Percentiles rank a stretch among this genome's conserved stretches.
Conservation (phyloP, 169 alveolate genomes). For the Plasmodium vivax region DNA sequence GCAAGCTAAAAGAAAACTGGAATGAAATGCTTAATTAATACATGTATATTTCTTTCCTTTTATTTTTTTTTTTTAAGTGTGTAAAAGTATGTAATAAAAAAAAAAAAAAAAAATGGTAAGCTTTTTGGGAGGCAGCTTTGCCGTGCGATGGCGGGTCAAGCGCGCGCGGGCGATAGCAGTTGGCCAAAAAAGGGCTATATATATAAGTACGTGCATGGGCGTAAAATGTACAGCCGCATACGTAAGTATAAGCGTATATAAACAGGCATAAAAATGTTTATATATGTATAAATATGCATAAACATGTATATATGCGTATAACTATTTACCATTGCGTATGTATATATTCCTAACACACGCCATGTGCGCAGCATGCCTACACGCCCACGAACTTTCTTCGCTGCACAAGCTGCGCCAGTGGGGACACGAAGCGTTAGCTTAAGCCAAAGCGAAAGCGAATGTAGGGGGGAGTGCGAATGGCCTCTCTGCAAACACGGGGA, state of each 20-base stretch:
- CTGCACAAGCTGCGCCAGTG: not conserved
- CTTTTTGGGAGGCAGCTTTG: not conserved
- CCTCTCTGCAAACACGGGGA: not conserved
- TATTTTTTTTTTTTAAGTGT: slow-evolving; percentile 25
- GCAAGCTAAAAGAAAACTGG: not conserved
- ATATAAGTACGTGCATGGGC: not conserved
- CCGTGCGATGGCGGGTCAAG: not conserved
- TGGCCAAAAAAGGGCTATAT: not conserved
- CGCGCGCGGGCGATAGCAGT: not conserved
- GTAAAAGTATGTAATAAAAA: slow-evolving; percentile 19
- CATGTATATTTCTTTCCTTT: slow-evolving; percentile 22
- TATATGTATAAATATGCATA: not conserved
- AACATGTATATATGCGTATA: slow-evolving; percentile 2
- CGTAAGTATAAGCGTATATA: not conserved
- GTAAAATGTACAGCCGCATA: not conserved
- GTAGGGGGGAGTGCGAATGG: not conserved
- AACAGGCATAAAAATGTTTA: not conserved
- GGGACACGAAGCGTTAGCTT: not conserved
- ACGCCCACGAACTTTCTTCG: not conserved
- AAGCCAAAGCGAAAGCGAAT: not conserved
- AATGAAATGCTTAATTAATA: slow-evolving; percentile 7
- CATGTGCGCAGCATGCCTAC: not conserved
- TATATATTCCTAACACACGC: not conserved
- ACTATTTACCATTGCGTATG: not conserved
- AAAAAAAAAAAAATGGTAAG: not conserved